Conservation (phyloP, 2,329 filamentous ascomycete genomes). For the Plectosphaerella plurivora region DNA sequence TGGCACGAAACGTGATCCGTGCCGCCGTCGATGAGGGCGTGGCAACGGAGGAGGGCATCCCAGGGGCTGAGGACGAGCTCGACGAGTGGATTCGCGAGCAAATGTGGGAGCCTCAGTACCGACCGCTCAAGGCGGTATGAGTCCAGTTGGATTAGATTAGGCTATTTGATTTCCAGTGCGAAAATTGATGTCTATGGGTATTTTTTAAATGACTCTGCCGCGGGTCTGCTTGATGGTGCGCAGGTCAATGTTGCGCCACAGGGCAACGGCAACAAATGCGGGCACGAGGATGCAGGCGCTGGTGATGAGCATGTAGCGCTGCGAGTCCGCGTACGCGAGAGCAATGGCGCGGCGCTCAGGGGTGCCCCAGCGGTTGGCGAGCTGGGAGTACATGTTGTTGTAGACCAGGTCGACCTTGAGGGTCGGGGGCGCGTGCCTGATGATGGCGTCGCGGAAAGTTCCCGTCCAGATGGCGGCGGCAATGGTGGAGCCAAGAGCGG, state of each 20-base stretch:
- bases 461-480: conserved; percentile 62
- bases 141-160: conserved; percentile 11
- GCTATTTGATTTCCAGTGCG: background rate
- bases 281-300: conserved; percentile 38
- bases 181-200: too few species aligned
- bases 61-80: conserved; percentile 46
- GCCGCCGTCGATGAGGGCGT: conserved; percentile 66
- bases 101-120: conserved; percentile 74
- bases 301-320: conserved; percentile 46
- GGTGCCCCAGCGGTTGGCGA: conserved; percentile 45
- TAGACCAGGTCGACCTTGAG: conserved; percentile 38
- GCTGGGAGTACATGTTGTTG: conserved; percentile 45
- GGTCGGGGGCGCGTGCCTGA: background rate
- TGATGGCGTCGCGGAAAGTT: conserved; percentile 37
- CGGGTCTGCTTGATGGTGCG: conserved; percentile 36
- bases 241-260: conserved; percentile 51
- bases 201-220: conserved; percentile 28
- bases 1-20: conserved; percentile 71
- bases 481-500: conserved; percentile 54
- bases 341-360: conserved; percentile 52
- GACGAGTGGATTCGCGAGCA: conserved; percentile 72
- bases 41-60: conserved; percentile 62
- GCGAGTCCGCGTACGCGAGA: conserved; percentile 52
- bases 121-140: conserved; percentile 43
- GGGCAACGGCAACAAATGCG: conserved; percentile 29